Conservation (phyloP, 352 stramenopile species). For the Blastocystis sp. region DNA sequence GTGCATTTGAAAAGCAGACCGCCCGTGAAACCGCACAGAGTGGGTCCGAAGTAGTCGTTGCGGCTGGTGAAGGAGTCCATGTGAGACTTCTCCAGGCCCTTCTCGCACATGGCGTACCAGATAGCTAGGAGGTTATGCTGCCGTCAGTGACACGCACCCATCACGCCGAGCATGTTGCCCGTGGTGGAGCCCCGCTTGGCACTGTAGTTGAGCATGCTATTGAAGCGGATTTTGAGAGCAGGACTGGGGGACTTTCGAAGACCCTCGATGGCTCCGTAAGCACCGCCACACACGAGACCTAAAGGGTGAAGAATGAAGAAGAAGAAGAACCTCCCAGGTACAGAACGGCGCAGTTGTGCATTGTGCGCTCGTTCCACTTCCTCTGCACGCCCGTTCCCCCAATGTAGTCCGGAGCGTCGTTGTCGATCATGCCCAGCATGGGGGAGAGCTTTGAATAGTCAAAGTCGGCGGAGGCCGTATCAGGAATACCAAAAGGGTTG, state of each 20-base stretch:
- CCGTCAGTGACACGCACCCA: neutral
- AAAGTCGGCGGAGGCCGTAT: neutral
- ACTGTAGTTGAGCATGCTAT: conserved; percentile 67
- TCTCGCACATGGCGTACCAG: conserved; percentile 31
- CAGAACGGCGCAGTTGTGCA: conserved; percentile 38
- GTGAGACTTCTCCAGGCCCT: neutral
- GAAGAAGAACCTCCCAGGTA: conserved; percentile 23
- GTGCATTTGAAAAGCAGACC: conserved; percentile 55
- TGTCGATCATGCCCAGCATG: conserved; percentile 65
- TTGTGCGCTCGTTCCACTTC: conserved; percentile 28
- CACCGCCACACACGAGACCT: conserved; percentile 30
- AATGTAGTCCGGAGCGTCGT: conserved; percentile 48
- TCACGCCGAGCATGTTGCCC: conserved; percentile 45
- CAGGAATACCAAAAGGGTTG: conserved; percentile 37
- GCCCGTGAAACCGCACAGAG: conserved; percentile 53
- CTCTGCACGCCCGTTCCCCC: neutral
- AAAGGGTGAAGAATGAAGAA: neutral
- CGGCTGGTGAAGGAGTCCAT: conserved; percentile 26
- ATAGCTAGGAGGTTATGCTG: conserved; percentile 5
- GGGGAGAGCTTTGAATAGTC: conserved; percentile 67
- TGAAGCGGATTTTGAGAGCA: conserved; percentile 61
- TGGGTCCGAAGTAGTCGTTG: conserved; percentile 59
- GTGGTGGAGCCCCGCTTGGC: conserved; percentile 46
- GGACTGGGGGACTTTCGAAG: conserved; percentile 38
- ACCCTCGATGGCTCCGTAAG: conserved; percentile 50